A percentile compares a stretch with the other conserved stretches of the same genome.
phyloP scores from a whole-genome alignment of 2,329 filamentous ascomycete species.

The Pseudocercospora crystallina region DNA sequence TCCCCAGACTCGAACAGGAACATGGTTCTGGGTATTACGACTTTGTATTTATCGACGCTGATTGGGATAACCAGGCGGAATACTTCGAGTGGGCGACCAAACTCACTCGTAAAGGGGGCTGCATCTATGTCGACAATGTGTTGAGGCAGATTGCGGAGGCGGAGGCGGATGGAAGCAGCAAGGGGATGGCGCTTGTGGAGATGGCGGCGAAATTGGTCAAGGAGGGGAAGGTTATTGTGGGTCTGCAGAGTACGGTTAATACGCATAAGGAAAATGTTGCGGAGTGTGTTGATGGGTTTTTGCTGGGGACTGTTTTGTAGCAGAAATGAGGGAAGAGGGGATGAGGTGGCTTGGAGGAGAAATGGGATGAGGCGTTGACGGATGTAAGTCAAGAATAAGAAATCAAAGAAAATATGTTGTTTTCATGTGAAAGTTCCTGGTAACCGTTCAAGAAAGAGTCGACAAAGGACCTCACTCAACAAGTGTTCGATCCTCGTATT shows the following conservation, averaged over 20 bases:
- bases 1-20: slow-evolving; percentile 20
- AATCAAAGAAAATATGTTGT: too few species aligned
- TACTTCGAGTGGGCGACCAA: slow-evolving; percentile 20
- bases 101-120: slow-evolving; percentile 16
- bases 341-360: too few species aligned
- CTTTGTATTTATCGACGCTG: slow-evolving; percentile 30
- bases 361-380: too few species aligned
- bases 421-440: too few species aligned
- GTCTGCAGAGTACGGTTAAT: background rate
- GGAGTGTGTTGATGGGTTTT: background rate
- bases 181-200: background rate
- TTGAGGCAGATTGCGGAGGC: background rate
- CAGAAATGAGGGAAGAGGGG: background rate
- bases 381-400: too few species aligned
- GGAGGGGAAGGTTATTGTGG: background rate
- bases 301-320: background rate
- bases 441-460: too few species aligned
- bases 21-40: slow-evolving; percentile 22
- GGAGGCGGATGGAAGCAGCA: too few species aligned
- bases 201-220: background rate
- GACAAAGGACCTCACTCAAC: too few species aligned
- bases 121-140: slow-evolving; percentile 39
- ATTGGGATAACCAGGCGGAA: slow-evolving; percentile 24
- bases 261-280: background rate
- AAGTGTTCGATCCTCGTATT: too few species aligned